Evolutionary conservation across 805 yeast genomes (phyloP).

Genomic region (Barnettozyma pratensis): DNA sequence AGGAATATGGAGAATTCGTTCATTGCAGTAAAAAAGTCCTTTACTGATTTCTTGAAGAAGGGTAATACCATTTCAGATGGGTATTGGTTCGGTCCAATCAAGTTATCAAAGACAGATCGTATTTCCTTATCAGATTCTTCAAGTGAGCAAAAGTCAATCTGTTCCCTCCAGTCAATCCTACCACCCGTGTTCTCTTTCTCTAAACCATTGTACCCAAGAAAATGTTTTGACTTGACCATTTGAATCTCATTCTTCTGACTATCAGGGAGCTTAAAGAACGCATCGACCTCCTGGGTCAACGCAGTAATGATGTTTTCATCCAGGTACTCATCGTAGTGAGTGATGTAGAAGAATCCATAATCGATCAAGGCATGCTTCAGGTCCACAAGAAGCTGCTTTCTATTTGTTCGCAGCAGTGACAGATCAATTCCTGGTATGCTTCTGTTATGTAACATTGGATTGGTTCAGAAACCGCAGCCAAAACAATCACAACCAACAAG

Average conservation of each 20-base stretch:
- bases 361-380: conserved; percentile 34
- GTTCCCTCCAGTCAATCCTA: conserved; percentile 45
- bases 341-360: conserved; percentile 35
- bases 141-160: conserved; percentile 46
- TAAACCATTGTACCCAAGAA: conserved; percentile 39
- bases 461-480: too few species aligned
- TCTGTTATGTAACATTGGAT: neutral
- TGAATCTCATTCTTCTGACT: conserved; percentile 30
- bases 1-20: conserved; percentile 37
- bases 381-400: conserved; percentile 9
- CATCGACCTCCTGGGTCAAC: conserved; percentile 25
- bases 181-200: conserved; percentile 41
- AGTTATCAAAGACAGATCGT: conserved; percentile 31
- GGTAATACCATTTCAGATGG: conserved; percentile 34
- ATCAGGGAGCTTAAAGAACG: conserved; percentile 32
- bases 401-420: conserved; percentile 1
- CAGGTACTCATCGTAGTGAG: conserved; percentile 28
- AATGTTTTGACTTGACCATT: conserved; percentile 39
- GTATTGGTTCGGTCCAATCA: conserved; percentile 45
- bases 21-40: conserved; percentile 40
- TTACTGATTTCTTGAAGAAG: conserved; percentile 27
- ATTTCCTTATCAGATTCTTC: conserved; percentile 20
- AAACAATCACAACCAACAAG: neutral
- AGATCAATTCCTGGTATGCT: conserved; percentile 19
- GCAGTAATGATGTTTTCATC: conserved; percentile 24